Evolutionary conservation across 257 asterid genomes (phyloP), one percentile per base, ranked within the genome.

Genomic region (Thymus quinquecostatus): DNA sequence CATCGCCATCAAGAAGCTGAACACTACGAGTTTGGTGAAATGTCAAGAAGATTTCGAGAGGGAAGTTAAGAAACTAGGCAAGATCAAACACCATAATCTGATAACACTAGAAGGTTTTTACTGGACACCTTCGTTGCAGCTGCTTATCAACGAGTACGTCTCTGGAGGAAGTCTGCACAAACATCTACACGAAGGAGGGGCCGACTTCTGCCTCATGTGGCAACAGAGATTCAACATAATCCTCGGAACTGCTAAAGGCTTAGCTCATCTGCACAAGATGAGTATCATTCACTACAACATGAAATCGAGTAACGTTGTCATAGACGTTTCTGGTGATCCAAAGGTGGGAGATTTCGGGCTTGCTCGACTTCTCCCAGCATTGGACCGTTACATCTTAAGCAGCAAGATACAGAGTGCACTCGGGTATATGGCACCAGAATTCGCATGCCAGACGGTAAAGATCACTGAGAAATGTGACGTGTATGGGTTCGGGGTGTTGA

Each of bases 361-460:
- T 62, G 96, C 96, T 8, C 79, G 88, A 78, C 75, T 91, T 21
- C 75, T 91, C 70, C 92, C 96, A 0, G 77, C 76, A 38, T 71
- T 89, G 51, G 97, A 91, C 66, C 90, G 91, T 29, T 89, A 83
- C 53, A 81, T 87, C 55, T 73, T 91, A 30, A 91, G 97, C 77
- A 87, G 95, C 86, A 91, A 91, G 83, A 81, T 89, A 53, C 97
- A 91, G 81, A 91, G 97, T 29, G 97, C 97, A 4, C 85, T 91
- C 3, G 97, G 97, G 55, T 88, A 91, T 78, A 87, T 88, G 92
- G 97, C 94, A 40, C 97, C 97, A 2, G 97, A 91, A 73, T 91
- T 88, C 12, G 94, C 94, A 1, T 91, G 97, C 70, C 90, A 88
- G 36, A 88, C 92, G 0, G 96, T 91, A 64, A 91, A 87, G 75